These are phyloP conservation scores for Blastobotrys apis DNA, from an alignment of 1,139 yeast species.

Conservation along the genomic window DNA sequence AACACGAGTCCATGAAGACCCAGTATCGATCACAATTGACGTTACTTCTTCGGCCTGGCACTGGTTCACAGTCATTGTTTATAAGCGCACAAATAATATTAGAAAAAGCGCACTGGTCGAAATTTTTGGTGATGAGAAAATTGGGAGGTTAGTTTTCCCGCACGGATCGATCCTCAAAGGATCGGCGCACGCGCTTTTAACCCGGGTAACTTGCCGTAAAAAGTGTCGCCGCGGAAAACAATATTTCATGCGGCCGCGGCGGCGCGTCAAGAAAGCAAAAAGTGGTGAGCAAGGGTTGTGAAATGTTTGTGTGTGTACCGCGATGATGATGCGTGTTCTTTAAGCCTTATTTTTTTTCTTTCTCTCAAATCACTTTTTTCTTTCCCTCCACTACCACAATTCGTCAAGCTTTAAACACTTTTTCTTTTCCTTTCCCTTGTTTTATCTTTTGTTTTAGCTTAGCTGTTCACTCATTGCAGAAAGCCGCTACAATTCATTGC, in stretches of 20 bases:
- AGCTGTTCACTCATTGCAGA: too few species aligned
- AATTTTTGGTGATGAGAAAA: background rate
- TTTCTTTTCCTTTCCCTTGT: too few species aligned
- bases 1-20: conserved; percentile 74
- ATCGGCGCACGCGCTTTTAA: background rate
- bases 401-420: background rate
- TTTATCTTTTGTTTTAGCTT: too few species aligned
- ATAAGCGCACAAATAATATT: too few species aligned
- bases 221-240: background rate
- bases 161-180: background rate
- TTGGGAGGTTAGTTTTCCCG: background rate
- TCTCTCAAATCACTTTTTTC: background rate
- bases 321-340: conserved; percentile 5
- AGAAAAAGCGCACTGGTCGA: background rate
- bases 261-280: too few species aligned
- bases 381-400: conserved; percentile 1
- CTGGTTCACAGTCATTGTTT: conserved; percentile 8
- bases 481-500: too few species aligned
- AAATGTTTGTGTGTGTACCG: too few species aligned
- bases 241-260: too few species aligned
- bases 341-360: background rate
- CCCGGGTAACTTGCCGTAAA: background rate
- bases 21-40: conserved; percentile 91
- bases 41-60: conserved; percentile 45
- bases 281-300: too few species aligned